These are phyloP conservation scores for Rhizoclosmatium sp. DNA, from an alignment of 192 early-diverging fungal species.

Conservation along the genomic window DNA sequence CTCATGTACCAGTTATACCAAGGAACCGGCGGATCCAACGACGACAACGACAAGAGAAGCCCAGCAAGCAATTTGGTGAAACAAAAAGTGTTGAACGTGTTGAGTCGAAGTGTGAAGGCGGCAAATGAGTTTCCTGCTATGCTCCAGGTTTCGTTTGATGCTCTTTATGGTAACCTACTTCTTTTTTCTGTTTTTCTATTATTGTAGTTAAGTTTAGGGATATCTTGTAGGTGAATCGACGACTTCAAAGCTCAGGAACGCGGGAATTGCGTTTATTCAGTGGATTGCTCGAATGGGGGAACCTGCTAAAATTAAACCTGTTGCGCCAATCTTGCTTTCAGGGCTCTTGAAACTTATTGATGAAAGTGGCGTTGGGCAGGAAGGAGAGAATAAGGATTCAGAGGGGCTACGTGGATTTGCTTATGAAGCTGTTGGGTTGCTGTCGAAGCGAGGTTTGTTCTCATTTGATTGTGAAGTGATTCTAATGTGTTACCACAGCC, in stretches of 20 bases:
- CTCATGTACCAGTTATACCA: conserved; percentile 69
- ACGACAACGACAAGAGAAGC: conserved; percentile 18
- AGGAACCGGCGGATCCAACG: conserved; percentile 42
- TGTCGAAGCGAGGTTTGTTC: conserved; percentile 72
- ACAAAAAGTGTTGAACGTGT: conserved; percentile 64
- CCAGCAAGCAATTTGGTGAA: conserved; percentile 67
- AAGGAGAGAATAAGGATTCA: conserved; percentile 49
- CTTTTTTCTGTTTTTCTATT: not conserved
- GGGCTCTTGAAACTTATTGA: conserved; percentile 74
- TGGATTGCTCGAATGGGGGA: conserved; percentile 83
- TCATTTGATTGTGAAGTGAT: conserved; percentile 8
- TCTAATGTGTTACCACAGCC: too few relatives aligned
- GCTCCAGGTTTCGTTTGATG: conserved; percentile 79
- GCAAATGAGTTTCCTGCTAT: conserved; percentile 73
- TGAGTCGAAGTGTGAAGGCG: conserved; percentile 73
- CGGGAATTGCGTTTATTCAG: conserved; percentile 85
- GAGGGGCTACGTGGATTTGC: conserved; percentile 83
- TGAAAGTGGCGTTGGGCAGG: not conserved
- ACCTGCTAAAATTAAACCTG: conserved; percentile 60
- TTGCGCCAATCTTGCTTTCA: conserved; percentile 73
- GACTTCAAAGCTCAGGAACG: conserved; percentile 71
- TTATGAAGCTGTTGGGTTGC: conserved; percentile 81
- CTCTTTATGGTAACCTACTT: conserved; percentile 69
- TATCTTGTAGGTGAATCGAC: conserved; percentile 63
- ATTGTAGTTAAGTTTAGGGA: not conserved